Evolutionary conservation across 192 early-diverging fungal genomes (phyloP).

Genomic region (Backusella parvicylindrica): DNA sequence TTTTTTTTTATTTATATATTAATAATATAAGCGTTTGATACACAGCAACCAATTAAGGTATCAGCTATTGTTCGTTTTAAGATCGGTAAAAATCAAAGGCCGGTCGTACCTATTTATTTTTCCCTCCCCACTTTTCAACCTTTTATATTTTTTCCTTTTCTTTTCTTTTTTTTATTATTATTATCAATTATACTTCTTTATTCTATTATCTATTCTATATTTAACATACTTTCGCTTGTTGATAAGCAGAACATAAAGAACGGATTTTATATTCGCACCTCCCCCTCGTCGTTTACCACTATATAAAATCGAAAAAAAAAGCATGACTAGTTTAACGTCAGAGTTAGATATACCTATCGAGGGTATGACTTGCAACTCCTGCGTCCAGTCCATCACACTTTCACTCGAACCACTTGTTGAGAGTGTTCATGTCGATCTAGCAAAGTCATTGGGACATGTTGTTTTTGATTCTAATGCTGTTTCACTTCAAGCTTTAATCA

Average conservation of each 20-base stretch:
- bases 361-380: slow-evolving; percentile 88
- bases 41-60: not conserved
- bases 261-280: not conserved
- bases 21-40: slow-evolving; percentile 56
- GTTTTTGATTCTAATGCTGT: slow-evolving; percentile 43
- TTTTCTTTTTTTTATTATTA: not conserved
- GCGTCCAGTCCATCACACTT: slow-evolving; percentile 69
- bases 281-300: not conserved
- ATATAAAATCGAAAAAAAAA: not conserved
- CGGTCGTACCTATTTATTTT: not conserved
- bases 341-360: slow-evolving; percentile 49
- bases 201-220: not conserved
- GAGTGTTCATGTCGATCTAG: slow-evolving; percentile 48
- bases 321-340: slow-evolving; percentile 4
- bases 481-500: slow-evolving; percentile 39
- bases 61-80: not conserved
- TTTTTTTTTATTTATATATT: too few species aligned
- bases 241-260: not conserved
- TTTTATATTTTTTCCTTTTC: slow-evolving; percentile 3
- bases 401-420: slow-evolving; percentile 54
- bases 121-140: not conserved
- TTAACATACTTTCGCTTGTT: not conserved
- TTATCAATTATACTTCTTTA: not conserved
- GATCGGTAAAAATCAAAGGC: not conserved
- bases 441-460: slow-evolving; percentile 54